A percentile compares a stretch with the other conserved stretches of the same genome.
Conservation (phyloP, 768 basidiomycete species). For the Tulasnella sp. region DNA sequence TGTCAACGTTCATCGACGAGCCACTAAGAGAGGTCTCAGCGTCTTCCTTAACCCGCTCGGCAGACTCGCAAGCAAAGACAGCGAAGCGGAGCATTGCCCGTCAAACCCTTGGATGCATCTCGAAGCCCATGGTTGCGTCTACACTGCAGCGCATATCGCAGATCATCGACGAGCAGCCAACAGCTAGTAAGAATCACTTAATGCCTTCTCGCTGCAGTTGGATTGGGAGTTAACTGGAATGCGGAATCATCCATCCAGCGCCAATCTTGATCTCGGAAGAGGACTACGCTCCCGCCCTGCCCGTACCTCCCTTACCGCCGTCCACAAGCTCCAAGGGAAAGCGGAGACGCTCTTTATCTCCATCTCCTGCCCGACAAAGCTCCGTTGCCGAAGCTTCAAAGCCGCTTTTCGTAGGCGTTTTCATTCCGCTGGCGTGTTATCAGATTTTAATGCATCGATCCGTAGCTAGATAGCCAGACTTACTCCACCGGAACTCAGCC, state of each 20-base stretch:
- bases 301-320: background rate
- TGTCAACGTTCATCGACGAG: background rate
- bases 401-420: background rate
- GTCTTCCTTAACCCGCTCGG: background rate
- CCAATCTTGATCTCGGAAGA: background rate
- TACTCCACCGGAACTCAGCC: background rate
- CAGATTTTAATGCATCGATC: background rate
- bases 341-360: background rate
- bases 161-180: background rate
- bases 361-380: background rate
- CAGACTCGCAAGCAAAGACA: slow-evolving; percentile 7
- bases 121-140: background rate
- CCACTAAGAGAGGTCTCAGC: background rate
- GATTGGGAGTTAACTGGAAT: background rate
- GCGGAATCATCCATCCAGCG: background rate
- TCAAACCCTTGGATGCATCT: background rate
- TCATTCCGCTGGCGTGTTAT: background rate
- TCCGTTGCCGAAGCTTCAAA: background rate
- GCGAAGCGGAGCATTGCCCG: background rate
- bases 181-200: background rate
- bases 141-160: background rate
- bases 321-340: background rate
- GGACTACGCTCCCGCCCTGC: background rate
- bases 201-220: background rate
- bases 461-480: background rate